Base-by-base conservation (phyloP, 768 basidiomycete species). In the Tulasnella sp. region DNA sequence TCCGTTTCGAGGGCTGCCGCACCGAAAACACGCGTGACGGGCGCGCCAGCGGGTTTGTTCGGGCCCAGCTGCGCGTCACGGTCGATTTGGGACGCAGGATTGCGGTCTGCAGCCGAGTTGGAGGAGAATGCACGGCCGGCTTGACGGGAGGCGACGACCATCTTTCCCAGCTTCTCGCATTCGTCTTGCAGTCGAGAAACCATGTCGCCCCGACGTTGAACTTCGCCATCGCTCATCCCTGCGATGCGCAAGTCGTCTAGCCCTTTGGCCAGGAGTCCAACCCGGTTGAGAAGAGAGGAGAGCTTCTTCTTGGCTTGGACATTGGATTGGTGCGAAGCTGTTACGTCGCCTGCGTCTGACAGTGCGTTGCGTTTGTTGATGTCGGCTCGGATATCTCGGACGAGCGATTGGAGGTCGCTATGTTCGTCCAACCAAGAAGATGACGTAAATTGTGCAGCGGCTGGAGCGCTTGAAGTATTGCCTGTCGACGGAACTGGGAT, bases 341-440 rank as follows among this genome's bases (percentile, higher is more conserved):
- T 70, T 57, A 86, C 71, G 70, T 92, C 89, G 11, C 81, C 81
- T 39, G 78, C 76, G 60, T 84, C 80, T 3, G 83, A 78, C 58
- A 93, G 78, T 0, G 89, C 82, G 68, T 96, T 90, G 49, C 93
- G 83, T 66, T 84, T 80, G 71, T 89, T 84, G 69, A 96, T 78
- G 62, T 86, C 82, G 3, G 91, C 84, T 63, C 91, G 84, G 59
- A 93, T 77, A 63, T 83, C 81, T 36, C 93, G 82, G 42, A 90
- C 74, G 31, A 81, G 77, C 12, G 80, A 72, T 66, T 89, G 86
- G 7, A 94, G 70, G 52, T 84, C 82, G 52, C 78, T 70, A 64
- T 92, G 87, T 69, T 96, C 94, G 60, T 92, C 86, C 14, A 96
- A 77, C 93, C 94, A 97, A 40, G 81, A 79, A 7, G 87, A 72